Conservation (phyloP, 108 stramenopile genomes). For the Bacterosira constricta region DNA sequence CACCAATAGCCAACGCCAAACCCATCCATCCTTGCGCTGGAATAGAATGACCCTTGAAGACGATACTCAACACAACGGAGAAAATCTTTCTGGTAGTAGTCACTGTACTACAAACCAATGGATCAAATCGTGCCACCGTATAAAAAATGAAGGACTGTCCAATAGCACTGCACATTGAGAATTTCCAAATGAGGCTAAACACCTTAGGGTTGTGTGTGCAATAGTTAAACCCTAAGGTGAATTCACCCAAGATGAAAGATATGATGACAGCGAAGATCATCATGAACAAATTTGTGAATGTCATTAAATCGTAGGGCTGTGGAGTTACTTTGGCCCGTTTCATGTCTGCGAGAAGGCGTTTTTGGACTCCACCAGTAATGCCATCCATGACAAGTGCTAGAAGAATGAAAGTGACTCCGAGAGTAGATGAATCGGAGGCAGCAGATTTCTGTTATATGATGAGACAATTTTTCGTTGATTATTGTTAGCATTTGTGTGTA, state of each 20-base stretch:
- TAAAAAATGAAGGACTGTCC: conserved; percentile 96
- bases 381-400: conserved; percentile 72
- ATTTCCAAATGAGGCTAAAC: conserved; percentile 61
- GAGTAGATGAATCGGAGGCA: conserved; percentile 31
- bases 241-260: conserved; percentile 60
- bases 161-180: conserved; percentile 79
- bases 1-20: conserved; percentile 64
- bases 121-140: conserved; percentile 85
- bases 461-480: conserved; percentile 23
- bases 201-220: conserved; percentile 62
- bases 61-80: conserved; percentile 80
- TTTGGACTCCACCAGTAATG: conserved; percentile 74
- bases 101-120: conserved; percentile 89
- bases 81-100: conserved; percentile 96
- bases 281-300: conserved; percentile 86
- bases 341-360: conserved; percentile 62
- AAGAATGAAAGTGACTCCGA: conserved; percentile 67
- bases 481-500: background rate
- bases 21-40: conserved; percentile 64
- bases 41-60: conserved; percentile 74
- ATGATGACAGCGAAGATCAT: conserved; percentile 57
- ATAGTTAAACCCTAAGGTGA: conserved; percentile 53
- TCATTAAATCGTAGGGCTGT: conserved; percentile 88
- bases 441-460: conserved; percentile 29
- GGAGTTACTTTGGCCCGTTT: conserved; percentile 47